phyloP scores from a whole-genome alignment of 495 filamentous ascomycete species.

The Penicillium angulare region DNA sequence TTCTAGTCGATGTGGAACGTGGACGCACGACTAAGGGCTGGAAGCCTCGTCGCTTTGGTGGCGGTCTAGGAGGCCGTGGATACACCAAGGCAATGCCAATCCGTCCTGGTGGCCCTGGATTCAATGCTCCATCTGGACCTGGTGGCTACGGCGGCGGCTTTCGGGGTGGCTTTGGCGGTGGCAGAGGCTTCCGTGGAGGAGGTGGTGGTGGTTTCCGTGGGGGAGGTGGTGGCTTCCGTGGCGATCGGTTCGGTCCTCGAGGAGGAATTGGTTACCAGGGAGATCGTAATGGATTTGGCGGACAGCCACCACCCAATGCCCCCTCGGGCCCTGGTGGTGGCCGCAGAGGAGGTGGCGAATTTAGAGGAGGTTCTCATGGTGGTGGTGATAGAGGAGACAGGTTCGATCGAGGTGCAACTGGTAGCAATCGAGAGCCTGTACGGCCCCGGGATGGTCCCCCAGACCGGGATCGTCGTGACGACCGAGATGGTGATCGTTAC shows the following conservation, averaged over 20 bases:
- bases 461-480: conserved; percentile 56
- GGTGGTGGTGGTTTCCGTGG: conserved; percentile 64
- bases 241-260: conserved; percentile 62
- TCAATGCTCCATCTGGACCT: conserved; percentile 63
- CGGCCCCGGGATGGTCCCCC: conserved; percentile 46
- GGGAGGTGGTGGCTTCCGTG: conserved; percentile 55
- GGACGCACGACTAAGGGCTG: conserved; percentile 93
- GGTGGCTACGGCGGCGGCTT: conserved; percentile 67
- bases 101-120: conserved; percentile 63
- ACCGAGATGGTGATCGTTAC: conserved; percentile 57
- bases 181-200: conserved; percentile 50
- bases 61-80: conserved; percentile 86
- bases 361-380: conserved; percentile 36
- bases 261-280: conserved; percentile 62
- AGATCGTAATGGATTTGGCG: conserved; percentile 57
- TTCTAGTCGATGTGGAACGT: conserved; percentile 94
- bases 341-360: conserved; percentile 49
- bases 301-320: conserved; percentile 70
- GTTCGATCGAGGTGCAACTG: conserved; percentile 48
- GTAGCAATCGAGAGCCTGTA: conserved; percentile 56
- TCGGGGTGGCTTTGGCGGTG: conserved; percentile 54
- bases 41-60: conserved; percentile 89
- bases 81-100: conserved; percentile 82
- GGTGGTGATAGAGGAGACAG: conserved; percentile 41
- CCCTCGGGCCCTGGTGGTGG: conserved; percentile 76